phyloP scores from a whole-genome alignment of 208 protist genomes.

The Leishmania lainsoni region DNA sequence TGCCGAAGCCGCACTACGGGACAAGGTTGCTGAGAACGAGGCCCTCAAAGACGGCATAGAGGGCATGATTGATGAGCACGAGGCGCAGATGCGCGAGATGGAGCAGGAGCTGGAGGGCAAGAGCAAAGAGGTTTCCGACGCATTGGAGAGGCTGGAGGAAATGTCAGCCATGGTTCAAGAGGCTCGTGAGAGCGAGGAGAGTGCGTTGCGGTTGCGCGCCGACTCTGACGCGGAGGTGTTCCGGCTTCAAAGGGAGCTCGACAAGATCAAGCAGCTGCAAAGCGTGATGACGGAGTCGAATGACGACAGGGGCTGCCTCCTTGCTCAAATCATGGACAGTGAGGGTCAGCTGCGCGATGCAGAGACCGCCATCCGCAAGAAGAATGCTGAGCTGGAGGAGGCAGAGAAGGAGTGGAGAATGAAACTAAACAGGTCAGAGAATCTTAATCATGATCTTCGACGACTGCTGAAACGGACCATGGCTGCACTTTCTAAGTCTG shows the following conservation, averaged over 20 bases:
- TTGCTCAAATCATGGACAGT: conserved; percentile 32
- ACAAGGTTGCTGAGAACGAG: conserved; percentile 57
- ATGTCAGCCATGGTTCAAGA: conserved; percentile 78
- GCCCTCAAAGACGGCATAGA: conserved; percentile 53
- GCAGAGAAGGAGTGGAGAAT: conserved; percentile 14
- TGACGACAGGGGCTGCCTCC: conserved; percentile 30
- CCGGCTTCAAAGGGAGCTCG: conserved; percentile 68
- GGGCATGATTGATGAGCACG: conserved; percentile 57
- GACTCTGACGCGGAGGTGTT: conserved; percentile 79
- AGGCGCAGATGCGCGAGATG: conserved; percentile 62
- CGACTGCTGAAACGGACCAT: conserved; percentile 38
- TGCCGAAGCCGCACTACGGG: conserved; percentile 35
- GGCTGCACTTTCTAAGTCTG: conserved; percentile 31
- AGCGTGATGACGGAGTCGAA: conserved; percentile 18
- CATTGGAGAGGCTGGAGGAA: conserved; percentile 74
- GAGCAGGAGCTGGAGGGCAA: conserved; percentile 58
- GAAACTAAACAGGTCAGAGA: conserved; percentile 24
- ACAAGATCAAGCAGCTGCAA: conserved; percentile 45
- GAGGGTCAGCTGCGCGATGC: conserved; percentile 34
- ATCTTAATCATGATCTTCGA: conserved; percentile 31
- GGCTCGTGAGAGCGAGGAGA: conserved; percentile 69
- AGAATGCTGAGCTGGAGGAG: conserved; percentile 27
- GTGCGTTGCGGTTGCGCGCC: conserved; percentile 45
- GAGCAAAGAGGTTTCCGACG: conserved; percentile 67
- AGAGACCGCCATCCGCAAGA: conserved; percentile 24